A percentile compares a stretch with the other conserved stretches of the same genome.
These are phyloP conservation scores for Marasmius sp. DNA, from an alignment of 1,284 basidiomycete species.

Conservation along the genomic window DNA sequence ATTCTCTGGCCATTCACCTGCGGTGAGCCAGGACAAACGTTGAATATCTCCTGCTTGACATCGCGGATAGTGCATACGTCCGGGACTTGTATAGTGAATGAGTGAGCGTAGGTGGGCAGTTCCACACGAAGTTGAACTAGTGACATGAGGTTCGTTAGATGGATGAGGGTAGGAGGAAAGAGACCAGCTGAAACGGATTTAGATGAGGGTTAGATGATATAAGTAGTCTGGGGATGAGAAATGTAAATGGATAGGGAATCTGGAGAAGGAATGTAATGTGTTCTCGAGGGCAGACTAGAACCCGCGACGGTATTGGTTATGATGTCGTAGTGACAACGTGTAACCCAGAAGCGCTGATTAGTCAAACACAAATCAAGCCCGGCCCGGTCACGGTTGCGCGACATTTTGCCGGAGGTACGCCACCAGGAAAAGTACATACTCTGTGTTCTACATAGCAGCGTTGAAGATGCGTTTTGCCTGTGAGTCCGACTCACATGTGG, in stretches of 20 bases:
- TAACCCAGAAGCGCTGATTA: neutral
- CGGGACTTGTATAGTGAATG: slow-evolving; percentile 58
- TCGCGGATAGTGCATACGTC: slow-evolving; percentile 52
- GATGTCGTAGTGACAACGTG: neutral
- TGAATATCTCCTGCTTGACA: slow-evolving; percentile 66
- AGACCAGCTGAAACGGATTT: neutral
- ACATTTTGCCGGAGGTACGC: no score
- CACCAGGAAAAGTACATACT: no score
- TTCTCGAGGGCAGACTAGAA: no score
- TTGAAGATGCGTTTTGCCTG: no score
- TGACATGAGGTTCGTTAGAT: slow-evolving; percentile 25
- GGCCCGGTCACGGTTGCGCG: no score
- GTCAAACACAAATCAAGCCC: no score
- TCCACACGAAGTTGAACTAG: slow-evolving; percentile 63
- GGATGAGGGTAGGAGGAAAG: neutral
- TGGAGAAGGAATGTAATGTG: neutral
- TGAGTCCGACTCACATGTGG: no score
- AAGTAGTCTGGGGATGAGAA: neutral
- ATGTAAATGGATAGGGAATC: neutral
- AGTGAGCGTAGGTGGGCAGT: slow-evolving; percentile 68
- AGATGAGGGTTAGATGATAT: neutral
- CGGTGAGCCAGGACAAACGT: slow-evolving; percentile 63
- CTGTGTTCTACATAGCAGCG: no score
- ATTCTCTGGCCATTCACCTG: slow-evolving; percentile 68
- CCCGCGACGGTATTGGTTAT: no score